Evolutionary conservation across 257 asterid species (phyloP), one percentile per base, ranked within the genome.

Genomic region (Echites panduratus): DNA sequence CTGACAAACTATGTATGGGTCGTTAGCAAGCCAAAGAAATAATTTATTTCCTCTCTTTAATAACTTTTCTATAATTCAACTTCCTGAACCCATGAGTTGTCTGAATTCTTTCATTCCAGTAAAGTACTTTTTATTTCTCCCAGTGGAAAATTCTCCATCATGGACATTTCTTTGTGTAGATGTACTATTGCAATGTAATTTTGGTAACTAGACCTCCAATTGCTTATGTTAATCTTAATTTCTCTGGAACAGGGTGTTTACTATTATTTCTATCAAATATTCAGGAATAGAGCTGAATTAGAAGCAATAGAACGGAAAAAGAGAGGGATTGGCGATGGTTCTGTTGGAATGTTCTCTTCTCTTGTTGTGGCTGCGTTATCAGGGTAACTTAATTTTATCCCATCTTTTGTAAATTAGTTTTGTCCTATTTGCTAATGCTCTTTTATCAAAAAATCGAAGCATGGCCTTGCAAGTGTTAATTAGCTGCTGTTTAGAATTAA

Each of bases 201-300:
- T 58, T 76, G 22, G 24, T 16, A 63, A 64, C 73, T 49, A 70
- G 58, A 70, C 72, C 68, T 82, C 63, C 70, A 70, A 80, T 75
- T 68, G 83, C 89, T 87, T 82, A 85, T 84, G 70, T 69, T 13
- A 77, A 40, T 73, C 83, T 56, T 80, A 70, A 81, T 79, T 87
- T 87, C 79, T 73, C 76, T 90, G 87, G 80, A 80, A 89, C 96
- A 93, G 98, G 98, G 98, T 82, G 98, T 93, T 87, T 93, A 93
- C 84, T 93, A 93, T 88, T 93, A 93, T 88, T 93, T 93, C 95
- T 93, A 90, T 93, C 96, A 93, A 93, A 87, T 89, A 87, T 90
- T 90, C 85, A 90, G 96, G 91, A 84, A 84, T 84, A 93, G 83
- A 79, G 97, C 94, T 61, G 96, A 90, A 84, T 83, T 79, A 54